Base-by-base conservation (phyloP, 129 eudicot genomes). In the Pittosporum tobira region DNA sequence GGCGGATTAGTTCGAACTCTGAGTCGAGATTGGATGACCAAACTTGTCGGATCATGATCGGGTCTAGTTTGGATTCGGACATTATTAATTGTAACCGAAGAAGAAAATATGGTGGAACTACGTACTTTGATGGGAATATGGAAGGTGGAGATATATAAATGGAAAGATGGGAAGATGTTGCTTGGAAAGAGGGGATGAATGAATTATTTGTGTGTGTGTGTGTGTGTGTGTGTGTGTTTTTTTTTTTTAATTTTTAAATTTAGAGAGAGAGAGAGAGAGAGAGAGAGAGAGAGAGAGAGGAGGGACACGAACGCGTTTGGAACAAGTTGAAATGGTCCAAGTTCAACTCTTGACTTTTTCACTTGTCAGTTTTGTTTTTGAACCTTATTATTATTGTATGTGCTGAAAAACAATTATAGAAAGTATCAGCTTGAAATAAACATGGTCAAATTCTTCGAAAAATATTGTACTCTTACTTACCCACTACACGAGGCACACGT, bases 1-100 rank as follows among this genome's bases (percentile, higher is more conserved):
- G 54, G 4, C 88, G 59, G 50, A 88, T 76, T 16, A 76, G 43
- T 6, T 72, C 67, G 58, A 88, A 76, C 24, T 88, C 96, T 23
- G 75, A 79, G 15, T 65, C 88, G 13, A 88, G 69, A 44, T 88
- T 88, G 13, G 61, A 48, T 2, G 85, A 68, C 88, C 88, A 88
- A 5, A 88, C 96, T 48, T 81, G 80, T 54, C 96, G 79, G 34
- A 88, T 65, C 13, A 48, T 40, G 43, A 88, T 76, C 20, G 52
- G 65, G 36, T 74, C 65, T 27, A 67, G 37, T 48, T 49, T 27
- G 28, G 30, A 45, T 30, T 48, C 45, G 18, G 74, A n/a, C n/a
- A n/a, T n/a, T n/a, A n/a, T n/a, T n/a, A n/a, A n/a, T n/a, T n/a
- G n/a, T n/a, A n/a, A n/a, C n/a, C n/a, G n/a, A n/a, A n/a, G n/a